Conservation (phyloP, 2,329 filamentous ascomycete genomes). For the Hypoxylon sp. region DNA sequence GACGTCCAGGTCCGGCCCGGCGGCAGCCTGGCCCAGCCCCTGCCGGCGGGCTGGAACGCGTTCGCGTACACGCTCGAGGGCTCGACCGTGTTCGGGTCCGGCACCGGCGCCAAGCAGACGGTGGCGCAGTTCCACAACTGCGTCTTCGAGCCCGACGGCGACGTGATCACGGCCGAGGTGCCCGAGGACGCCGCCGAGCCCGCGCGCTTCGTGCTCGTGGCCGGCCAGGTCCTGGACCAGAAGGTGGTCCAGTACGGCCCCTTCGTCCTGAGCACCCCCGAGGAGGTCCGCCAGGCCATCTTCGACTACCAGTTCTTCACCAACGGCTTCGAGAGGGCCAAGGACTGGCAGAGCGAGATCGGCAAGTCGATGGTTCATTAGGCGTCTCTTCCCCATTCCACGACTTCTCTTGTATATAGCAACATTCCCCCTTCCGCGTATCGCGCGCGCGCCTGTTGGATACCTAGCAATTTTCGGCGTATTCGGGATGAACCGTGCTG, state of each 20-base stretch:
- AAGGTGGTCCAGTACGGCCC: slow-evolving; percentile 75
- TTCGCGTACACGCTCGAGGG: slow-evolving; percentile 89
- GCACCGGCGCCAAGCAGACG: slow-evolving; percentile 56
- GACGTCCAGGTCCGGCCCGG: slow-evolving; percentile 84
- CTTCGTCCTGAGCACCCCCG: slow-evolving; percentile 69
- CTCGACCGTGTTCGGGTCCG: slow-evolving; percentile 67
- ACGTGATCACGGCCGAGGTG: slow-evolving; percentile 76
- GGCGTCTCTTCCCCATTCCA: background rate
- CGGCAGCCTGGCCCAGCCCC: slow-evolving; percentile 74
- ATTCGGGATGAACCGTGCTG: slow-evolving; percentile 11
- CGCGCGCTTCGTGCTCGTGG: slow-evolving; percentile 68
- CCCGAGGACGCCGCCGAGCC: slow-evolving; percentile 65
- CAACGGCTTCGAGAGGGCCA: slow-evolving; percentile 75
- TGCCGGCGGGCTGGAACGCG: slow-evolving; percentile 86
- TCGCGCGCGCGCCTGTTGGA: slow-evolving; percentile 1
- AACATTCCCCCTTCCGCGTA: slow-evolving; percentile 3
- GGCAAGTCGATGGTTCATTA: slow-evolving; percentile 45
- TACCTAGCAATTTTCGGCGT: slow-evolving; percentile 21
- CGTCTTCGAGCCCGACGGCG: slow-evolving; percentile 82
- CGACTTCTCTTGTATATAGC: slow-evolving; percentile 27
- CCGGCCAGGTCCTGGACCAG: slow-evolving; percentile 74
- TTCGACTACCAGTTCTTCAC: slow-evolving; percentile 69
- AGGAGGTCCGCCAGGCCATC: slow-evolving; percentile 72
- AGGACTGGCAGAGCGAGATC: slow-evolving; percentile 72
- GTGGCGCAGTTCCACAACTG: slow-evolving; percentile 84